Base-by-base conservation (phyloP, 208 protist genomes). In the Crithidia expoeki region DNA sequence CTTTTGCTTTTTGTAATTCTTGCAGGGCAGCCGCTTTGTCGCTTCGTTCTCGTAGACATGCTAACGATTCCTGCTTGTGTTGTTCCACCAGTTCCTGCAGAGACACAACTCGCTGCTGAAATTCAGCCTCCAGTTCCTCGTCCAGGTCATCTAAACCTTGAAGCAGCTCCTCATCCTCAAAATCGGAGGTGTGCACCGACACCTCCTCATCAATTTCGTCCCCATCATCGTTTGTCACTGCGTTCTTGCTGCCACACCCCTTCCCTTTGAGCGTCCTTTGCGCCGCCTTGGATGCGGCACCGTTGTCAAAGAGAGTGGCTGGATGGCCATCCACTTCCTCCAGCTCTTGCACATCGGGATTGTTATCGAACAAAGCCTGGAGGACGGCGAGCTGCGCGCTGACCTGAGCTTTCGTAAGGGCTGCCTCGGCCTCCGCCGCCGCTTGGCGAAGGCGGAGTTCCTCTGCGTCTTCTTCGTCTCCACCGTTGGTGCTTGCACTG, bases 141-240 rank as follows among this genome's bases (percentile, higher is more conserved):
- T 80, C 79, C 6, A 84, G 33, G 66, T 80, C 74, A 12, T 71
- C 46, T 19, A 84, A 67, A 2, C 69, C 79, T 46, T 78, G 79
- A 40, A 84, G 38, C 21, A 84, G 59, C 33, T 80, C 73, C 50
- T 76, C 79, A 44, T 84, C 70, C 0, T 50, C 34, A 60, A 72
- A 76, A 62, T 84, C 79, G 30, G 62, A 73, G 74, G 70, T 84
- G 70, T 84, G 72, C 19, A 84, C 34, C 14, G 79, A 84, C 4
- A 84, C 70, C 19, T 78, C 75, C 10, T 33, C 74, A 28, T 74
- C 46, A 14, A n/a, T 71, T 2, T 74, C 74, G 42, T 77, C 70
- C 21, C 72, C 73, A 28, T 74, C 61, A 9, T n/a, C 34, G 46
- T 56, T 44, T 1, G 16, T 25, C 23, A 16, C 25, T 40, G 23